phyloP scores from a whole-genome alignment of 495 filamentous ascomycete genomes.

The Melanomma pulvis-pyrius region DNA sequence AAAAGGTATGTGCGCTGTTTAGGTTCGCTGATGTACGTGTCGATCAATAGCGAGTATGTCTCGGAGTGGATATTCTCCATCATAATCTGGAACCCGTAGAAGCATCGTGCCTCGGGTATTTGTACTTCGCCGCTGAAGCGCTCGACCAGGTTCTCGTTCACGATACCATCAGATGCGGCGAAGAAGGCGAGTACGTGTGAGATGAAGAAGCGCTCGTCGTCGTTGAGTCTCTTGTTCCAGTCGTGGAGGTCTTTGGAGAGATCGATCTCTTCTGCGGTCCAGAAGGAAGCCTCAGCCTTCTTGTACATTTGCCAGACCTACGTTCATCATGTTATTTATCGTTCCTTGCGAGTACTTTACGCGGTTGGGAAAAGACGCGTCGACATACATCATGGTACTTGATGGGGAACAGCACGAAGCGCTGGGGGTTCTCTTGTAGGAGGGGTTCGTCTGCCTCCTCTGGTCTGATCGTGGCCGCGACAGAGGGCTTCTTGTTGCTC shows the following conservation, averaged over 20 bases:
- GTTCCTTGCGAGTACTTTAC: slow-evolving; percentile 68
- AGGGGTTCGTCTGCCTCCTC: slow-evolving; percentile 85
- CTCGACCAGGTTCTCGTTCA: slow-evolving; percentile 99
- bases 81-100: slow-evolving; percentile 99
- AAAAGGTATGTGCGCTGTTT: slow-evolving; percentile 94
- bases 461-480: slow-evolving; percentile 60
- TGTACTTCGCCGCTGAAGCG: slow-evolving; percentile 97
- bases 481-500: slow-evolving; percentile 40
- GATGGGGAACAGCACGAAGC: slow-evolving; percentile 97
- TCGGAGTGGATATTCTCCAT: slow-evolving; percentile 99
- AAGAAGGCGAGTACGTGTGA: slow-evolving; percentile 99
- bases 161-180: slow-evolving; percentile 98
- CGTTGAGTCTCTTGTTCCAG: slow-evolving; percentile 96
- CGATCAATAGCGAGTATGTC: slow-evolving; percentile 98
- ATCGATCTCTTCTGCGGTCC: slow-evolving; percentile 99
- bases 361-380: slow-evolving; percentile 53
- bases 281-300: slow-evolving; percentile 99
- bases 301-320: slow-evolving; percentile 99
- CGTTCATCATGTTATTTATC: slow-evolving; percentile 43
- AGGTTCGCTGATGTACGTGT: slow-evolving; percentile 99
- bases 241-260: slow-evolving; percentile 98
- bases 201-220: slow-evolving; percentile 97
- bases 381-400: slow-evolving; percentile 96
- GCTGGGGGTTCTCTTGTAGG: slow-evolving; percentile 91
- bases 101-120: slow-evolving; percentile 96